Evolutionary conservation across 1,284 basidiomycete genomes (phyloP), one percentile per base, ranked within the genome.

Genomic region (Mycena citricolor): DNA sequence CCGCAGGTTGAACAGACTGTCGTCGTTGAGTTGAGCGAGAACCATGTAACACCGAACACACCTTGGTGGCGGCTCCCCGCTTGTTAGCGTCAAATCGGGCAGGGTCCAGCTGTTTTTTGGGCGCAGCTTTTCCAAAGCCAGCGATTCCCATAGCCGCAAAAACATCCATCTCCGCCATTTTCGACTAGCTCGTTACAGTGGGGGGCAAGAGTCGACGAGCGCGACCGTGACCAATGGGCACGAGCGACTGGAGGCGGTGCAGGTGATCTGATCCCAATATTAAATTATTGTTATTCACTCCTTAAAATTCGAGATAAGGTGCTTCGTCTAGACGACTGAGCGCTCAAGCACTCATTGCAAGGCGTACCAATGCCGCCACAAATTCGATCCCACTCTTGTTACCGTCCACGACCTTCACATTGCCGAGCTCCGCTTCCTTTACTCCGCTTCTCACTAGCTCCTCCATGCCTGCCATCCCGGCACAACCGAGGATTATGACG

Each of bases 91-190:
- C 86, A 55, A 90, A 90, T 47, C 85, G 69, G 16, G 73, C 65
- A 21, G 81, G 79, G 59, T 88, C 84, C 17, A 89, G 73, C 57
- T 77, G 68, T 49, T 72, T 77, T 64, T 81, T 83, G 60, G 80
- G 78, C 21, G 65, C 57, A 41, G 80, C 65, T 64, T 88, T 90
- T 16, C 87, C 87, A 61, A 90, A 90, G 30, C 85, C 84, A 54
- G 79, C 57, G 48, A 90, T 86, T 8, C 87, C 87, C 86, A 90
- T 90, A 12, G 83, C 78, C 5, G 84, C 79, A 54, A 90, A 73
- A 22, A 89, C 65, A 50, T 87, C 85, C 39, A 42, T 44, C 24
- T 38, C 36, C 8, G 33, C 12, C 36, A 38, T 38, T 38, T 22
- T 8, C 16, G 19, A 38, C 31, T 10, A 16, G 14, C 31, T n/a